phyloP scores from a whole-genome alignment of 2,329 filamentous ascomycete species.

The Beauveria brongniartii region DNA sequence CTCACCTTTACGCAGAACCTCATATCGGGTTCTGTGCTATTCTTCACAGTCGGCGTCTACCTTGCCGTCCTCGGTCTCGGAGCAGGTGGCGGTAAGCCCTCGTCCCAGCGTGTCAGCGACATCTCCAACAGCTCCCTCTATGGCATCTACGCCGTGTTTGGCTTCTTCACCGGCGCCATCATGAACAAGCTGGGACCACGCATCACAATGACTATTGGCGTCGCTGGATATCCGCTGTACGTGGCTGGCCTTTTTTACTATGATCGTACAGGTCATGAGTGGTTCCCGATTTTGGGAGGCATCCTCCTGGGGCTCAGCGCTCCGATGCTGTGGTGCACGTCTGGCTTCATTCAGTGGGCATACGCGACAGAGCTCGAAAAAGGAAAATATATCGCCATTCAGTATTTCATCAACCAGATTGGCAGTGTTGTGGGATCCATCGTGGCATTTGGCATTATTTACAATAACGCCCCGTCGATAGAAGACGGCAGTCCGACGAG shows the following conservation, averaged over 20 bases:
- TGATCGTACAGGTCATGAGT: constrained; percentile 11
- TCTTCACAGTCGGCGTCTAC: constrained; percentile 14
- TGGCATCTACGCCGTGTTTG: constrained; percentile 12
- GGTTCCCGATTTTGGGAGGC: constrained; percentile 12
- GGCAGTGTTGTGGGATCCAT: constrained; percentile 13
- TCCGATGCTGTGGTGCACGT: constrained; percentile 6
- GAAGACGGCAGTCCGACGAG: constrained; percentile 9
- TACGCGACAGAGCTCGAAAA: constrained; percentile 15
- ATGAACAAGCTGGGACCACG: constrained; percentile 11
- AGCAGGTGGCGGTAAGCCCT: constrained; percentile 14
- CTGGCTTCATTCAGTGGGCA: constrained; percentile 12
- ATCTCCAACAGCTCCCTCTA: constrained; percentile 9
- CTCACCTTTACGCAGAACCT: constrained; percentile 10
- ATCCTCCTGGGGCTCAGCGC: constrained; percentile 11
- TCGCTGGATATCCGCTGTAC: constrained; percentile 11
- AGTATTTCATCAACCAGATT: constrained; percentile 10
- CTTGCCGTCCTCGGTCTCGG: constrained; percentile 13
- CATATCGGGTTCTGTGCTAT: constrained; percentile 9
- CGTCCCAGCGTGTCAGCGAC: constrained; percentile 7
- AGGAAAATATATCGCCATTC: constrained; percentile 12
- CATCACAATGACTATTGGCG: constrained; percentile 9
- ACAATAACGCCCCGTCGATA: constrained; percentile 1
- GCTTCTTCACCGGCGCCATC: constrained; percentile 11
- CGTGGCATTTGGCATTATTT: constrained; percentile 12
- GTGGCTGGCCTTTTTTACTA: constrained; percentile 11